phyloP scores from a whole-genome alignment of 1,284 basidiomycete species.

The Rugosomyces carneus region DNA sequence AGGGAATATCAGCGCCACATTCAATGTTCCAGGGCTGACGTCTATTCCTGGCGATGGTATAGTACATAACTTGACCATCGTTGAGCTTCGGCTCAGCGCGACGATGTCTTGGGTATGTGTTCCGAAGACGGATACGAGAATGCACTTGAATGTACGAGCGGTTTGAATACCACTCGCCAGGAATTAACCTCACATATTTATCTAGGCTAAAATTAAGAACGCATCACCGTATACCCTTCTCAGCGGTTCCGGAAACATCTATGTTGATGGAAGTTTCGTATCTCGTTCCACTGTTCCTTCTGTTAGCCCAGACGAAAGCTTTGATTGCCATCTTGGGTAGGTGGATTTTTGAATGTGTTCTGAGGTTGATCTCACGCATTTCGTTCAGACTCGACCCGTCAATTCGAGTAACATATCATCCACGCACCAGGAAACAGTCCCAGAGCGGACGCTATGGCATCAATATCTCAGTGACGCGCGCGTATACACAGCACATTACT shows the following conservation, averaged over 20 bases:
- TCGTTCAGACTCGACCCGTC: slow-evolving; percentile 27
- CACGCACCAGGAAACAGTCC: slow-evolving; percentile 21
- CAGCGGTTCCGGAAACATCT: slow-evolving; percentile 28
- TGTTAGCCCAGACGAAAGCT: slow-evolving; percentile 28
- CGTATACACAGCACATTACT: slow-evolving; percentile 26
- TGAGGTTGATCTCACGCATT: background rate
- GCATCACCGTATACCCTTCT: slow-evolving; percentile 33
- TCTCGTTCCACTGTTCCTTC: slow-evolving; percentile 23
- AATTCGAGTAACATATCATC: slow-evolving; percentile 27
- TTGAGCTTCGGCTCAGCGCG: slow-evolving; percentile 24
- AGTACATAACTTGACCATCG: slow-evolving; percentile 29
- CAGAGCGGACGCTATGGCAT: slow-evolving; percentile 23
- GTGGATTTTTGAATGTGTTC: slow-evolving; percentile 1
- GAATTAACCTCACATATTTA: slow-evolving; percentile 5
- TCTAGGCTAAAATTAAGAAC: slow-evolving; percentile 32
- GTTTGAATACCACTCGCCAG: too few species aligned
- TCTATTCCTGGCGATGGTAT: slow-evolving; percentile 27
- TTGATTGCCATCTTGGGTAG: slow-evolving; percentile 33
- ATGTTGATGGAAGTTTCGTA: slow-evolving; percentile 33
- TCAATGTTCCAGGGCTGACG: slow-evolving; percentile 28
- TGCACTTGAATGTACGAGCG: slow-evolving; percentile 21
- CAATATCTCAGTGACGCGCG: slow-evolving; percentile 20
- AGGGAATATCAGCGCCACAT: slow-evolving; percentile 23
- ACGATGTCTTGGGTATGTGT: slow-evolving; percentile 30
- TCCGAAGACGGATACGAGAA: slow-evolving; percentile 27